These are phyloP conservation scores for Colletotrichum orchidophilum DNA, from an alignment of 2,329 filamentous ascomycete genomes.

Conservation along the genomic window DNA sequence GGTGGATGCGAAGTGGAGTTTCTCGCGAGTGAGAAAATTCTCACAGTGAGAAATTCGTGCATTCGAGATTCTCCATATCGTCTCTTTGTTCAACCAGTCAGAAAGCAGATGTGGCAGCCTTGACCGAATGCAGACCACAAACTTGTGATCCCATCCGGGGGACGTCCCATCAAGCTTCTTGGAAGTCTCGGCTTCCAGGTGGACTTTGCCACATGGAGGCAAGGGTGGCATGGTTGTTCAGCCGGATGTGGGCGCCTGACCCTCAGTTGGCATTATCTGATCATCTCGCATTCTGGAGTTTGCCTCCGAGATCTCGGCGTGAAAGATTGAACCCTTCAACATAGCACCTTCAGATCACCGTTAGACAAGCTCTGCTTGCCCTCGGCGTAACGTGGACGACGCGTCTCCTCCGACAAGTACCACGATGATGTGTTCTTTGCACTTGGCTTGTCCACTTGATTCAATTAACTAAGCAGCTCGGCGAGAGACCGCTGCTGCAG, in stretches of 20 bases:
- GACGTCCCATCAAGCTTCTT: not conserved
- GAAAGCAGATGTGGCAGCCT: not conserved
- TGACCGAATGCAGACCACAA: not conserved
- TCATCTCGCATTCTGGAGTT: no score
- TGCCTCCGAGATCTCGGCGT: not conserved
- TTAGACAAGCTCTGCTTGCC: not conserved
- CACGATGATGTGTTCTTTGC: not conserved
- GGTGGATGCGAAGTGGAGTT: slow-evolving; percentile 23
- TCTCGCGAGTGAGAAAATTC: not conserved
- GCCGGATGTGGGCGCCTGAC: not conserved
- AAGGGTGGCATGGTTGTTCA: not conserved
- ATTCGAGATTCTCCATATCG: not conserved
- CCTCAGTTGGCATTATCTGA: not conserved
- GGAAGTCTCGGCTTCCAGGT: not conserved
- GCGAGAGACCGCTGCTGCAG: not conserved
- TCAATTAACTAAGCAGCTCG: not conserved
- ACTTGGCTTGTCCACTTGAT: not conserved
- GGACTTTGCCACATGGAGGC: not conserved
- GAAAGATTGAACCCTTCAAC: not conserved
- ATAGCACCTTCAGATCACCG: not conserved
- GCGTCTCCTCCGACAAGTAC: not conserved
- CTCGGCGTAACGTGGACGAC: not conserved
- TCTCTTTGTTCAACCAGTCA: not conserved
- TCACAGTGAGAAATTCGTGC: not conserved
- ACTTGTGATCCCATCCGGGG: not conserved